Evolutionary conservation across 768 basidiomycete genomes (phyloP).

Genomic region (Chlorophyllum brunneum): DNA sequence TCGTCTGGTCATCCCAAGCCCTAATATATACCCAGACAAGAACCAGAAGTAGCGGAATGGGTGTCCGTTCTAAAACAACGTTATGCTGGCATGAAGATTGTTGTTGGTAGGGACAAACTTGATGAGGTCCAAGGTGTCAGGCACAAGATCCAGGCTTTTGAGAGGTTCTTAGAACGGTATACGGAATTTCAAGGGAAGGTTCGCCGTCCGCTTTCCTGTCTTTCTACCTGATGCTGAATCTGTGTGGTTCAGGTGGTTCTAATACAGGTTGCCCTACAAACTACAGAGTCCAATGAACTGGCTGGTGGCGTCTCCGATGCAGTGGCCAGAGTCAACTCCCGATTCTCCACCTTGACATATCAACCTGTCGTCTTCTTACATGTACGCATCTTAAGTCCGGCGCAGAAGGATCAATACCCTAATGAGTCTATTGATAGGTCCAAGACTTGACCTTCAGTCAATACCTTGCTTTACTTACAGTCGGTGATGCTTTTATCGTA

Average conservation of each 20-base stretch:
- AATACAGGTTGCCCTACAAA: conserved; percentile 85
- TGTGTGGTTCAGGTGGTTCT: conserved; percentile 53
- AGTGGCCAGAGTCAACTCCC: conserved; percentile 77
- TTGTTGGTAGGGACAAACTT: conserved; percentile 86
- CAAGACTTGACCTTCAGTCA: conserved; percentile 83
- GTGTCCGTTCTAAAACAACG: conserved; percentile 73
- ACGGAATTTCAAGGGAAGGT: conserved; percentile 81
- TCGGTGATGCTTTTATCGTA: conserved; percentile 83
- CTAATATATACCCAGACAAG: conserved; percentile 38
- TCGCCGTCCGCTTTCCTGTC: background rate
- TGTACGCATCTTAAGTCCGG: background rate
- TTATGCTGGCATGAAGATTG: conserved; percentile 81
- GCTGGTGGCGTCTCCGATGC: conserved; percentile 72
- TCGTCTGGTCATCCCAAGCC: background rate
- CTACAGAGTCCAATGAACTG: conserved; percentile 70
- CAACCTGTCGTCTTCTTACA: conserved; percentile 79
- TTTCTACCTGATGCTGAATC: background rate
- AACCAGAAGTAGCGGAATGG: conserved; percentile 82
- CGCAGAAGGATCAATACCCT: background rate
- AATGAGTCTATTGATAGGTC: conserved; percentile 41
- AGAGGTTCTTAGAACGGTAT: conserved; percentile 71
- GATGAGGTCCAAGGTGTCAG: conserved; percentile 85
- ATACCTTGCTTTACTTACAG: conserved; percentile 76
- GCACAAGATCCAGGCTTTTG: conserved; percentile 83
- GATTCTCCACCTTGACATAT: conserved; percentile 81